phyloP scores from a whole-genome alignment of 768 basidiomycete species.

The Russula ochroleuca region DNA sequence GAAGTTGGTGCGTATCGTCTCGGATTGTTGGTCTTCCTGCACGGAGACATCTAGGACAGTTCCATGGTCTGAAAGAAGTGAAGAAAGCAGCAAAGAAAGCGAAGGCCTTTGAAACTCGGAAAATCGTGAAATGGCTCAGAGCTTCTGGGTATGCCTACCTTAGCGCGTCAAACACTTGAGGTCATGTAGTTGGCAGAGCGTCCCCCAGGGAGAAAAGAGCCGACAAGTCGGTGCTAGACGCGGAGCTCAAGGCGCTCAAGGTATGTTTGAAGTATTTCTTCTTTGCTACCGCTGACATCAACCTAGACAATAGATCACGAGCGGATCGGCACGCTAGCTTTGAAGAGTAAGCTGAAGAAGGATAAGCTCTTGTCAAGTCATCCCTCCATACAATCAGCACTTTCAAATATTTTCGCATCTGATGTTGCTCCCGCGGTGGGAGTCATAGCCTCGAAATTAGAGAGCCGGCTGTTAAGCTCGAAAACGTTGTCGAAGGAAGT shows the following conservation, averaged over 20 bases:
- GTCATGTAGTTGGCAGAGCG: constrained; percentile 29
- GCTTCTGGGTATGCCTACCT: constrained; percentile 49
- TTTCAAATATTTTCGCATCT: constrained; percentile 33
- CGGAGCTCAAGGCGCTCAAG: constrained; percentile 61
- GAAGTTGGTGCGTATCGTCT: constrained; percentile 18
- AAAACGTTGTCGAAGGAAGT: constrained; percentile 66
- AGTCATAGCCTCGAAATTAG: constrained; percentile 53
- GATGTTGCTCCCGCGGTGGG: constrained; percentile 33
- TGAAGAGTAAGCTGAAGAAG: constrained; percentile 70
- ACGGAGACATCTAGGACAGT: constrained; percentile 41
- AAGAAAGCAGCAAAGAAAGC: constrained; percentile 77
- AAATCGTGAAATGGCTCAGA: constrained; percentile 78
- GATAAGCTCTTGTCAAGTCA: constrained; percentile 49
- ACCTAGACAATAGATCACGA: constrained; percentile 56
- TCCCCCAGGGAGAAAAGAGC: constrained; percentile 37
- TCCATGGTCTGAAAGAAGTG: constrained; percentile 68
- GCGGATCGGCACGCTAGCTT: constrained; percentile 57
- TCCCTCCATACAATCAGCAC: constrained; percentile 38
- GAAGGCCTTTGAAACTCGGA: constrained; percentile 74
- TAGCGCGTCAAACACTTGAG: background rate
- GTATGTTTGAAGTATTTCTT: constrained; percentile 38
- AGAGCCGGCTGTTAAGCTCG: constrained; percentile 70
- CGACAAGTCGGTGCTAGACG: constrained; percentile 49
- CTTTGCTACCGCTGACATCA: constrained; percentile 4
- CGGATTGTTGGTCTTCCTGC: background rate